A percentile compares a stretch with the other conserved stretches of the same genome.
Evolutionary conservation across 106 monocot genomes (phyloP).

Genomic region (Posidonia australis): DNA sequence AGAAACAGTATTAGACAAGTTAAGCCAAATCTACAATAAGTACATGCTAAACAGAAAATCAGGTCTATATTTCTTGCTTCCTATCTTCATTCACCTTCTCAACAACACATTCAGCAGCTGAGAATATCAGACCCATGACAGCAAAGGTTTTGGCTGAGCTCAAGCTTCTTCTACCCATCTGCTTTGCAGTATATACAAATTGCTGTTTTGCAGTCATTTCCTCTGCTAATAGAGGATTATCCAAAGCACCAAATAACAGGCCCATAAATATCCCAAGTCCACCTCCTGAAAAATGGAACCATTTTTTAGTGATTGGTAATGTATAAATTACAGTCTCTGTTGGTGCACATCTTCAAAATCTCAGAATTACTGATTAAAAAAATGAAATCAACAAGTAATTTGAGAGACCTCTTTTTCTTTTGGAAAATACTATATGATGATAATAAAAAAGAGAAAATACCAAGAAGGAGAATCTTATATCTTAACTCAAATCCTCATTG

Average conservation of each 20-base stretch:
- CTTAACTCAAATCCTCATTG: too few species aligned
- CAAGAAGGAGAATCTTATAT: too few species aligned
- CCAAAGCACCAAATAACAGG: conserved; percentile 78
- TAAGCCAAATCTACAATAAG: neutral
- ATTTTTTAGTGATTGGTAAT: too few species aligned
- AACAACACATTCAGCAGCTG: conserved; percentile 86
- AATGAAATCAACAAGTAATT: too few species aligned
- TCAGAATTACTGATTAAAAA: too few species aligned
- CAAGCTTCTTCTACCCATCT: conserved; percentile 91
- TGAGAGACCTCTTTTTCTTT: too few species aligned
- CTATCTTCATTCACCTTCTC: too few species aligned
- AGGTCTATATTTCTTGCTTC: neutral
- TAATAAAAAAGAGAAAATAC: too few species aligned
- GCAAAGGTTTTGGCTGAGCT: conserved; percentile 85
- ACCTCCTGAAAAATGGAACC: conserved; percentile 39
- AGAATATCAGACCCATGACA: conserved; percentile 90
- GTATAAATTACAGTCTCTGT: too few species aligned
- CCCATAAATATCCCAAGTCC: conserved; percentile 89
- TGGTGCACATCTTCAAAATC: too few species aligned
- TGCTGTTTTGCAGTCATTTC: conserved; percentile 79
- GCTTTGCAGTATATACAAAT: conserved; percentile 76
- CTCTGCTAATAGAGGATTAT: conserved; percentile 70
- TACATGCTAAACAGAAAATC: neutral
- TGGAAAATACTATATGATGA: too few species aligned
- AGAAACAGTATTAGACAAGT: conserved; percentile 2